Evolutionary conservation across 2,329 filamentous ascomycete species (phyloP).

Genomic region (Neonectria hederae): DNA sequence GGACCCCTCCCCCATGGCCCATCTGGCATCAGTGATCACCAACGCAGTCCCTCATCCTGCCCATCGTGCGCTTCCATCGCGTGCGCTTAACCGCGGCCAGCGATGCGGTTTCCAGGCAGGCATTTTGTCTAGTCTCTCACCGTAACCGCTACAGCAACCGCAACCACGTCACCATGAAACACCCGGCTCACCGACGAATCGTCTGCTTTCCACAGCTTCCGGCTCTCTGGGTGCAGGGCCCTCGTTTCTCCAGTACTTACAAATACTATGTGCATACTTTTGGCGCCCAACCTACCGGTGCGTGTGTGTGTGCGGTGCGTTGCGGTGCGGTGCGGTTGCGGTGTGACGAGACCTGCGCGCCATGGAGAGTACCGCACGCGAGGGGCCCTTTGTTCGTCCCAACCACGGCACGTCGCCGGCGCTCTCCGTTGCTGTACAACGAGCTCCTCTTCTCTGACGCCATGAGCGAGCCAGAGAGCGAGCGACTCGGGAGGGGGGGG

Average conservation of each 20-base stretch:
- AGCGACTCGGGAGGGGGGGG: too few relatives aligned
- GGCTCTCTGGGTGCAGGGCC: conserved; percentile 7
- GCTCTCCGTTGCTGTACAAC: background rate
- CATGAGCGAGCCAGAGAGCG: too few relatives aligned
- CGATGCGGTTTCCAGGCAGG: conserved; percentile 19
- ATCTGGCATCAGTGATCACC: conserved; percentile 9
- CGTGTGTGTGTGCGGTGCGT: too few relatives aligned
- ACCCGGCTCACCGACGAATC: conserved; percentile 32
- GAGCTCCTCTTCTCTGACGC: too few relatives aligned
- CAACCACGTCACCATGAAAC: conserved; percentile 42
- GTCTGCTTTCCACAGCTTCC: conserved; percentile 23
- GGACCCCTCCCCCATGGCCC: background rate
- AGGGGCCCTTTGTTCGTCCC: conserved; percentile 7
- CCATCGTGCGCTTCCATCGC: conserved; percentile 26
- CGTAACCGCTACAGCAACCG: conserved; percentile 11
- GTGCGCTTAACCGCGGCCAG: conserved; percentile 18
- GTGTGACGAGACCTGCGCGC: conserved; percentile 15
- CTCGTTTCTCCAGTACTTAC: background rate
- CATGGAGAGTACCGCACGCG: background rate
- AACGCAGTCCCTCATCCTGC: background rate
- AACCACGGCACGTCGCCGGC: background rate
- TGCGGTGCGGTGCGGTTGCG: background rate
- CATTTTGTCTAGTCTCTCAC: conserved; percentile 20
- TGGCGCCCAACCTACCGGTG: conserved; percentile 9
- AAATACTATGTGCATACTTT: background rate